Evolutionary conservation across 2,329 filamentous ascomycete genomes (phyloP), one percentile per base, ranked within the genome.

Genomic region (Penicillium sp.): DNA sequence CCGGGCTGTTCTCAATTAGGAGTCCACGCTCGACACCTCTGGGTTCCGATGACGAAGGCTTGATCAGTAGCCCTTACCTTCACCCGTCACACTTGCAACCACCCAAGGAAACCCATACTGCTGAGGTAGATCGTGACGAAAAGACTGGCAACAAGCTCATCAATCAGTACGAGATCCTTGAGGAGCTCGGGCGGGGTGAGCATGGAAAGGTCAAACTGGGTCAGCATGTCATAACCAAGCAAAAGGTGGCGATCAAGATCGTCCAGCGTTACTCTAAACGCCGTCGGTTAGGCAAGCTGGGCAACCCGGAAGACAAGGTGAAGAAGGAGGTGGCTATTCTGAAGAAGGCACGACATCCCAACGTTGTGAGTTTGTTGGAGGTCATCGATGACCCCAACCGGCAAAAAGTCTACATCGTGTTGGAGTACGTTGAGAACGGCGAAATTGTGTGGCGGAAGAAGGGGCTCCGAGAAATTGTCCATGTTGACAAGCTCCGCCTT

Each of bases 131-230:
- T 71, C 88, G 93, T 63, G 92, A 98, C 75, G 86, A 86, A 55
- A 84, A 92, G 63, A 96, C 94, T 5, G 95, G 95, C 60, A 91
- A 95, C 63, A 99, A 99, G 79, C 84, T 93, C 55, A 96, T 99
- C 82, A 99, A 99, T 72, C 90, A 97, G 73, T 99, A 99, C 79
- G 92, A 97, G 77, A 91, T 99, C 69, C 90, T 98, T 65, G 91
- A 96, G 75, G 95, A 99, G 78, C 91, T 99, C 55, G 95, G 95
- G 57, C 90, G 95, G 60, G 95, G 95, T 53, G 91, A 96, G 70
- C 95, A 99, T 74, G 95, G 95, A 71, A 99, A 98, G 80, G 95
- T 99, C 72, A 99, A 99, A 79, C 84, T 97, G 50, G 95, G 93
- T 50, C 87, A 92, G 55, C 92, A 96, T 73, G 81, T 92, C 48